Percentiles rank a stretch among this genome's conserved stretches.
phyloP scores from a whole-genome alignment of 306 rosid genomes.

The Vigna hirtella region DNA sequence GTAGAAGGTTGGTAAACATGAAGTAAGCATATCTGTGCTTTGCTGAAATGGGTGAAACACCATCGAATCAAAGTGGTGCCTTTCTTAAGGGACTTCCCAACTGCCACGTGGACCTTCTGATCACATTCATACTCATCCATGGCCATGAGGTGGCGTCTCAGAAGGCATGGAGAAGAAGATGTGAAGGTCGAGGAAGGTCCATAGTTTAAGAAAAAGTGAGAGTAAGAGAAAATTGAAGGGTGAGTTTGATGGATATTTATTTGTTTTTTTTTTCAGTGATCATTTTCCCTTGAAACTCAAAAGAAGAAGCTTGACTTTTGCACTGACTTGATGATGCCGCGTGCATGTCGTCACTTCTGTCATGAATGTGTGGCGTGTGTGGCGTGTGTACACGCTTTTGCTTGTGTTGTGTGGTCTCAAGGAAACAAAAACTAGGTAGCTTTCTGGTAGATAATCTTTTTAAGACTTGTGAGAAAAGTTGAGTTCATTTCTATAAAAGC shows the following conservation, averaged over 20 bases:
- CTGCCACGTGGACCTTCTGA: constrained; percentile 66
- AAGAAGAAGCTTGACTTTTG: constrained; percentile 45
- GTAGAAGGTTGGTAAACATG: constrained; percentile 79
- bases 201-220: constrained; percentile 11
- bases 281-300: neutral
- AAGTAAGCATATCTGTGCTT: constrained; percentile 56
- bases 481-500: too few relatives aligned
- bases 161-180: neutral
- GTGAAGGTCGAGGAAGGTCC: neutral
- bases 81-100: constrained; percentile 68
- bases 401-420: neutral
- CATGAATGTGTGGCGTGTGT: neutral
- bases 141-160: constrained; percentile 2
- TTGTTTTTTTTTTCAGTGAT: neutral
- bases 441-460: too few relatives aligned
- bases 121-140: constrained; percentile 46
- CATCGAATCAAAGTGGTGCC: constrained; percentile 65
- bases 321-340: constrained; percentile 40
- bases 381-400: too few relatives aligned
- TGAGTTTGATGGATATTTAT: constrained; percentile 4
- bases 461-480: too few relatives aligned
- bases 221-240: neutral
- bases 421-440: neutral
- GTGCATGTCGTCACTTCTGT: constrained; percentile 17
- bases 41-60: constrained; percentile 57